phyloP scores from a whole-genome alignment of 2,329 filamentous ascomycete genomes.

The Fusarium drepaniforme region DNA sequence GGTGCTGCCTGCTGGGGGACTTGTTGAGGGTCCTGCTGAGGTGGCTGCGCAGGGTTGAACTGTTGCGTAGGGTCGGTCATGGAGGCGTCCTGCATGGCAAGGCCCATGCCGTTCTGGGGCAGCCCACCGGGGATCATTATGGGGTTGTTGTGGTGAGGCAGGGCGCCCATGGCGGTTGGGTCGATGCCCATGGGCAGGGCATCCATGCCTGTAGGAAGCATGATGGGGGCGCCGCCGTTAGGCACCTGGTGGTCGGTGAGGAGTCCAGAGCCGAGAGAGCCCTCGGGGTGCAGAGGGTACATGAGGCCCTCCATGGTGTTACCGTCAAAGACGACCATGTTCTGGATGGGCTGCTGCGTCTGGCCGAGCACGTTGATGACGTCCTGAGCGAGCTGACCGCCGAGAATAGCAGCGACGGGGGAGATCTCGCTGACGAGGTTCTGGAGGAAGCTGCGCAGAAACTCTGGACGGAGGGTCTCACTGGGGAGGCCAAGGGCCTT shows the following conservation, averaged over 20 bases:
- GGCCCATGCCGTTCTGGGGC: conserved; percentile 23
- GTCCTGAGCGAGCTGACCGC: conserved; percentile 92
- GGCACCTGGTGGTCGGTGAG: conserved; percentile 49
- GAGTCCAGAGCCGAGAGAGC: conserved; percentile 62
- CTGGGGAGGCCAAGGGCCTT: conserved; percentile 77
- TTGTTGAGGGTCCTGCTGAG: conserved; percentile 8
- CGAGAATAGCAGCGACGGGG: conserved; percentile 89
- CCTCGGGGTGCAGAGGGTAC: conserved; percentile 83
- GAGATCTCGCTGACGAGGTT: conserved; percentile 87
- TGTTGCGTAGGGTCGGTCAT: conserved; percentile 30
- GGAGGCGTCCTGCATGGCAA: conserved; percentile 30
- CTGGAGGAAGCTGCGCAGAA: conserved; percentile 86
- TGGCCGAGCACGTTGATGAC: conserved; percentile 96
- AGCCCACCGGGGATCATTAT: conserved; percentile 39
- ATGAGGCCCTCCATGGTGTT: conserved; percentile 82
- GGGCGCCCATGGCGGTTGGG: conserved; percentile 36
- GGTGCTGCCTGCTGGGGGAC: conserved; percentile 7
- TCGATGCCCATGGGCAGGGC: conserved; percentile 42
- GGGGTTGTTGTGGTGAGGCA: conserved; percentile 42
- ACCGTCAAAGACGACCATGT: conserved; percentile 92
- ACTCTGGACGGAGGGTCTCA: conserved; percentile 76
- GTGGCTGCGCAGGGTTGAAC: conserved; percentile 11
- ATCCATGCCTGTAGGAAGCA: conserved; percentile 39
- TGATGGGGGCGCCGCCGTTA: conserved; percentile 40
- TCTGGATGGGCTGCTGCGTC: conserved; percentile 95